Base-by-base conservation (phyloP, 1,284 basidiomycete genomes). In the Stygiomarasmius scandens region DNA sequence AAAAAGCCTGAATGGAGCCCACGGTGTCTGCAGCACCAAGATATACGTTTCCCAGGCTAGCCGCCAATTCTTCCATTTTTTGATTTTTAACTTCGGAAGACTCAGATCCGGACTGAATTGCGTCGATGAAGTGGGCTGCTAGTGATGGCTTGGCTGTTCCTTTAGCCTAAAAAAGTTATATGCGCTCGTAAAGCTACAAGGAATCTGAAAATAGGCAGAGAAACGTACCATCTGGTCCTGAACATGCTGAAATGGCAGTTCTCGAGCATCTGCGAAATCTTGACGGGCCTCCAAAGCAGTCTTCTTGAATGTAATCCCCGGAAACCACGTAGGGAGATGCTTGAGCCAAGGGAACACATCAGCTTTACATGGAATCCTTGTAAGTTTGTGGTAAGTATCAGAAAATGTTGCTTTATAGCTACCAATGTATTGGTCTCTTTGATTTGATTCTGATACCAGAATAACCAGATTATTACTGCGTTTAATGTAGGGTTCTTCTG, bases 311-410 rank as follows among this genome's bases (percentile, higher is more conserved):
- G 12, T 19, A 14, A 20, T 20, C 22, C 45, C 45, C 12, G 45
- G 45, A 12, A 47, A 47, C 45, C 45, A 47, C 22, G 20, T 5
- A 22, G 53, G 53, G 9, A 55, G 19, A 23, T 55, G 38, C 23
- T 48, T 29, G 38, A 55, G 43, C 29, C 43, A 36, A 16, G 53
- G 53, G 22, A 55, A 55, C 19, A 55, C 34, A 14, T 55, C 53
- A 45, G 47, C 53, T 19, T 16, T 6, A 47, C 4, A 20, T 23
- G 12, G 29, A 32, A 32, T 32, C 29, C 5, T 32, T 12, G 29
- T 32, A 32, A 32, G 29, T 32, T 12, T 32, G 29, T 32, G 5
- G 29, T 5, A 32, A 32, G 12, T 5, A 32, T 32, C 29, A 32
- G 29, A 12, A 32, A 32, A 32, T n/a, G n/a, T n/a, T n/a, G n/a